phyloP scores from a whole-genome alignment of 2,329 filamentous ascomycete species.

The Ascochyta rabiei region DNA sequence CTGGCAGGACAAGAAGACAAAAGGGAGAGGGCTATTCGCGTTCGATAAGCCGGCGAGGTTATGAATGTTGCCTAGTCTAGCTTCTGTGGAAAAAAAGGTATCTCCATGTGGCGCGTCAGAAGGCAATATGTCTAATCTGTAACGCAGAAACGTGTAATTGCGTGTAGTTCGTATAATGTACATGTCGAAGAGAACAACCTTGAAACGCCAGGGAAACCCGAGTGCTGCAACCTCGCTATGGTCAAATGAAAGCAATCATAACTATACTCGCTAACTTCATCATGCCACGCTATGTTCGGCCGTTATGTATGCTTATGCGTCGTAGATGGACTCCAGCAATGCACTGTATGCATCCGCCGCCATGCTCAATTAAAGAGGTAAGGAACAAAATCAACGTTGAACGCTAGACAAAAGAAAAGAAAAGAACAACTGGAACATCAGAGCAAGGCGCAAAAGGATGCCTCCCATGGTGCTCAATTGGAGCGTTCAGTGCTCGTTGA shows the following conservation, averaged over 20 bases:
- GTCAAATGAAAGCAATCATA: slow-evolving; percentile 1
- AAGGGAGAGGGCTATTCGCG: slow-evolving; percentile 38
- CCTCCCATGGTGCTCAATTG: not conserved
- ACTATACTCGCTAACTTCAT: slow-evolving; percentile 16
- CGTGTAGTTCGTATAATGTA: slow-evolving; percentile 6
- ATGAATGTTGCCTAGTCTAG: not conserved
- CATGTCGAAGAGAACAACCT: slow-evolving; percentile 1
- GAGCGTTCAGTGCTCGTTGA: slow-evolving; percentile 5
- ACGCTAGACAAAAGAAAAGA: not conserved
- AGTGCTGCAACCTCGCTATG: not conserved
- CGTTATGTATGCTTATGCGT: slow-evolving; percentile 15
- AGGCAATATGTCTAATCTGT: not conserved
- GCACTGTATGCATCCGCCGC: slow-evolving; percentile 6
- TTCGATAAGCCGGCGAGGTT: slow-evolving; percentile 29
- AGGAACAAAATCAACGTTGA: not conserved
- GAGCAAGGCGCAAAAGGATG: not conserved
- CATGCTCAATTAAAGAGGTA: slow-evolving; percentile 13
- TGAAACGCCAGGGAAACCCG: slow-evolving; percentile 1
- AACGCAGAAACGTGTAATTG: not conserved
- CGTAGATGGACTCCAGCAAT: slow-evolving; percentile 13
- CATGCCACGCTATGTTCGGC: slow-evolving; percentile 15
- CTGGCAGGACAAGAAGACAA: slow-evolving; percentile 33
- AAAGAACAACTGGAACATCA: not conserved
- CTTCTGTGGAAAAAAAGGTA: not conserved
- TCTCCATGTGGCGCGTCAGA: not conserved